These are phyloP conservation scores for Tympanopsis confertula DNA, from an alignment of 2,329 filamentous ascomycete genomes.

Conservation along the genomic window DNA sequence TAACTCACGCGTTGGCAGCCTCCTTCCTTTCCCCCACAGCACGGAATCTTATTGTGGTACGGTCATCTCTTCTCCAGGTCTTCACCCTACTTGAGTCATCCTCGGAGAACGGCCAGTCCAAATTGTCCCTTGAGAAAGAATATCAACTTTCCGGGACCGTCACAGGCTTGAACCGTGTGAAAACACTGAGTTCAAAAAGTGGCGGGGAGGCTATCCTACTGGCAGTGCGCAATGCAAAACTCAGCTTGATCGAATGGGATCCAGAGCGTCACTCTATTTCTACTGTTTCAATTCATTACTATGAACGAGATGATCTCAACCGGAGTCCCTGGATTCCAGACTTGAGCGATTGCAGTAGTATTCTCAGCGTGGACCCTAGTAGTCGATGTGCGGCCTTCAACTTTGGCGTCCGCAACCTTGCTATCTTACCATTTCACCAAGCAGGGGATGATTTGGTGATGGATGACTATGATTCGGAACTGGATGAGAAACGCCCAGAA, in stretches of 20 bases:
- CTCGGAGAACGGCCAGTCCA: constrained; percentile 4
- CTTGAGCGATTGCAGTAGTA: constrained; percentile 22
- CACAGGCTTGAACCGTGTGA: constrained; percentile 47
- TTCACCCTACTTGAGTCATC: constrained; percentile 33
- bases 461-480: not conserved
- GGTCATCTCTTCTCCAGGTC: constrained; percentile 55
- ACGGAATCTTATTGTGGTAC: constrained; percentile 51
- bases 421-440: constrained; percentile 57
- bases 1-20: constrained; percentile 49
- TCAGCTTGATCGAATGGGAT: constrained; percentile 60
- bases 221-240: constrained; percentile 54
- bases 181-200: constrained; percentile 41
- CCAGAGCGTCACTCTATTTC: constrained; percentile 46
- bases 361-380: constrained; percentile 52
- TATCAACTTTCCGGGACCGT: constrained; percentile 51
- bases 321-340: constrained; percentile 4
- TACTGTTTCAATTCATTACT: constrained; percentile 62
- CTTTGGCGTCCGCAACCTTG: constrained; percentile 51
- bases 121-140: constrained; percentile 48
- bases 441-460: not conserved
- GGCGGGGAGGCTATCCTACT: constrained; percentile 41
- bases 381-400: constrained; percentile 58
- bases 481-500: not conserved
- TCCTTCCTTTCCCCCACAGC: constrained; percentile 45
- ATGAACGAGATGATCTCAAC: constrained; percentile 46